Evolutionary conservation across 805 yeast species (phyloP).

Genomic region (Candida odintsovae): DNA sequence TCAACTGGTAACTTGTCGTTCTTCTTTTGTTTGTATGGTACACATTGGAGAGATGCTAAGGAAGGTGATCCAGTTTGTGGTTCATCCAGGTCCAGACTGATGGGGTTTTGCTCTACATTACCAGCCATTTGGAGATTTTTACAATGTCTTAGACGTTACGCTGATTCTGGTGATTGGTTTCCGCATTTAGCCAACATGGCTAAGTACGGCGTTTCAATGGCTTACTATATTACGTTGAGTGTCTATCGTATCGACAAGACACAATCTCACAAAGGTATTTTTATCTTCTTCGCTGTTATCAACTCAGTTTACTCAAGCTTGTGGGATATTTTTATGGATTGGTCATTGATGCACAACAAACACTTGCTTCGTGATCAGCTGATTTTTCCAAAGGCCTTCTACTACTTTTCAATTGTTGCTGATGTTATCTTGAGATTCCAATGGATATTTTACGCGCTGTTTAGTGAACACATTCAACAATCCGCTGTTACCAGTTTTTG

Average conservation of each 20-base stretch:
- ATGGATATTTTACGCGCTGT: conserved; percentile 87
- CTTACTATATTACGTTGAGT: conserved; percentile 70
- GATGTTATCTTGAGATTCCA: conserved; percentile 78
- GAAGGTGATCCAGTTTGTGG: conserved; percentile 54
- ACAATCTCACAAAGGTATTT: conserved; percentile 38
- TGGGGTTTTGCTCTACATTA: conserved; percentile 81
- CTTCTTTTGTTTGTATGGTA: conserved; percentile 76
- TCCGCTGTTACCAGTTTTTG: conserved; percentile 81
- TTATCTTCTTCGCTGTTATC: conserved; percentile 67
- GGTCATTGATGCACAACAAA: conserved; percentile 78
- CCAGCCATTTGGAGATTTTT: conserved; percentile 89
- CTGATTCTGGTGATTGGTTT: conserved; percentile 92
- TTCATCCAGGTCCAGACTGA: conserved; percentile 61
- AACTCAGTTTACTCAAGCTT: conserved; percentile 64
- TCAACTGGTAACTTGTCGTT: conserved; percentile 79
- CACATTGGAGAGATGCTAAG: conserved; percentile 57
- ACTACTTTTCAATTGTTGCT: conserved; percentile 67
- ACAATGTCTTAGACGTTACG: conserved; percentile 87
- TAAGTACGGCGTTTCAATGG: conserved; percentile 64
- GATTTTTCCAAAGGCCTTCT: conserved; percentile 53
- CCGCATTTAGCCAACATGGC: conserved; percentile 90
- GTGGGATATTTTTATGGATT: conserved; percentile 96
- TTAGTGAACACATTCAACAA: conserved; percentile 73
- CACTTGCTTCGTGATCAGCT: conserved; percentile 64
- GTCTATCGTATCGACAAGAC: conserved; percentile 62